A percentile compares a stretch with the other conserved stretches of the same genome.
phyloP scores from a whole-genome alignment of 2,329 filamentous ascomycete species.

The Stachybotrys chlorohalonatus region DNA sequence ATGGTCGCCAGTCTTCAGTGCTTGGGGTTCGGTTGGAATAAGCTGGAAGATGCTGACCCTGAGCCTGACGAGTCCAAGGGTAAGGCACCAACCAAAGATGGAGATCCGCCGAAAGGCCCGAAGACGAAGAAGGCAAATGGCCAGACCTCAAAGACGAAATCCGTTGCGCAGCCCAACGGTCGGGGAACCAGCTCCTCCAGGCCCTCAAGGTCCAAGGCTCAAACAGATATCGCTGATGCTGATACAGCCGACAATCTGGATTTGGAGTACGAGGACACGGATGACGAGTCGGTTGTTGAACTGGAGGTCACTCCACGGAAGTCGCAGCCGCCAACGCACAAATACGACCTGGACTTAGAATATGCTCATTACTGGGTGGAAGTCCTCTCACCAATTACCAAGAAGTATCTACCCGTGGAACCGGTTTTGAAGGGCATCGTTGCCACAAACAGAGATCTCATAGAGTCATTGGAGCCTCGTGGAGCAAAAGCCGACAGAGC shows the following conservation, averaged over 20 bases:
- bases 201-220: conserved; percentile 3
- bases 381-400: conserved; percentile 71
- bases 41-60: conserved; percentile 64
- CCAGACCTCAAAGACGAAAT: conserved; percentile 2
- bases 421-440: conserved; percentile 60
- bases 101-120: background rate
- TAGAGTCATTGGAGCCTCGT: conserved; percentile 71
- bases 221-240: conserved; percentile 9
- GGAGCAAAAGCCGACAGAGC: conserved; percentile 76
- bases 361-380: conserved; percentile 94
- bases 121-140: conserved; percentile 1
- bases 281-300: conserved; percentile 52
- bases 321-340: conserved; percentile 26
- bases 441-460: conserved; percentile 61
- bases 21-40: conserved; percentile 84
- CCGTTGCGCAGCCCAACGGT: background rate
- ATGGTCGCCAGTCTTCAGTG: conserved; percentile 81
- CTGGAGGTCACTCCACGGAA: conserved; percentile 34
- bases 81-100: conserved; percentile 4
- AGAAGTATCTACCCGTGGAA: conserved; percentile 73
- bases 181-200: conserved; percentile 8
- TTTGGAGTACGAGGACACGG: conserved; percentile 35
- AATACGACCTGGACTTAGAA: conserved; percentile 67
- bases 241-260: conserved; percentile 36
- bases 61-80: conserved; percentile 19